These are phyloP conservation scores for Geosmithia morbida DNA, from an alignment of 2,329 filamentous ascomycete genomes.

Conservation along the genomic window DNA sequence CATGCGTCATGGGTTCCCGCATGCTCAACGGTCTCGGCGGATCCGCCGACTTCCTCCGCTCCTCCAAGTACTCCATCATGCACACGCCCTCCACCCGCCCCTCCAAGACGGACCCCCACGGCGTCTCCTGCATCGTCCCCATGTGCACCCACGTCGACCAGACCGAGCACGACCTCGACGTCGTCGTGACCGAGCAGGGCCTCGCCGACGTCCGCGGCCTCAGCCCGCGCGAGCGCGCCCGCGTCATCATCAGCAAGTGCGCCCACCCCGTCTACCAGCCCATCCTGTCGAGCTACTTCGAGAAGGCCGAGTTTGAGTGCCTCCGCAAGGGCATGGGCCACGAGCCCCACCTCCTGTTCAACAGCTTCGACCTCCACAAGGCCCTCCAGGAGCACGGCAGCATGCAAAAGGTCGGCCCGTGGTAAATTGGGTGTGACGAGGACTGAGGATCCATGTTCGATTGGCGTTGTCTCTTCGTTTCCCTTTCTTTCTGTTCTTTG, in stretches of 20 bases:
- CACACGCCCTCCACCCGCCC: slow-evolving; percentile 75
- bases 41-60: slow-evolving; percentile 68
- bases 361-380: slow-evolving; percentile 81
- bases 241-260: slow-evolving; percentile 78
- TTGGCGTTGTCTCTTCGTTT: neutral
- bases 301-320: slow-evolving; percentile 77
- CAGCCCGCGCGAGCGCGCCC: slow-evolving; percentile 63
- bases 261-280: slow-evolving; percentile 74
- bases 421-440: slow-evolving; percentile 20
- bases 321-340: slow-evolving; percentile 78
- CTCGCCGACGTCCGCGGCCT: slow-evolving; percentile 76
- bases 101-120: slow-evolving; percentile 67
- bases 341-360: slow-evolving; percentile 77
- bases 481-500: no score
- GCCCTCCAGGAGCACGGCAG: slow-evolving; percentile 70
- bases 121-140: slow-evolving; percentile 78
- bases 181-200: slow-evolving; percentile 65
- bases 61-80: slow-evolving; percentile 80
- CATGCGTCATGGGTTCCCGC: slow-evolving; percentile 75
- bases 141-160: slow-evolving; percentile 90
- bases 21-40: slow-evolving; percentile 81
- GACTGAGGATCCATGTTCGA: neutral
- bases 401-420: slow-evolving; percentile 65
- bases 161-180: slow-evolving; percentile 83
- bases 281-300: slow-evolving; percentile 70